Percentiles rank a stretch among this genome's conserved stretches.
Conservation (phyloP, 805 yeast genomes). For the Myxozyma mucilagina region DNA sequence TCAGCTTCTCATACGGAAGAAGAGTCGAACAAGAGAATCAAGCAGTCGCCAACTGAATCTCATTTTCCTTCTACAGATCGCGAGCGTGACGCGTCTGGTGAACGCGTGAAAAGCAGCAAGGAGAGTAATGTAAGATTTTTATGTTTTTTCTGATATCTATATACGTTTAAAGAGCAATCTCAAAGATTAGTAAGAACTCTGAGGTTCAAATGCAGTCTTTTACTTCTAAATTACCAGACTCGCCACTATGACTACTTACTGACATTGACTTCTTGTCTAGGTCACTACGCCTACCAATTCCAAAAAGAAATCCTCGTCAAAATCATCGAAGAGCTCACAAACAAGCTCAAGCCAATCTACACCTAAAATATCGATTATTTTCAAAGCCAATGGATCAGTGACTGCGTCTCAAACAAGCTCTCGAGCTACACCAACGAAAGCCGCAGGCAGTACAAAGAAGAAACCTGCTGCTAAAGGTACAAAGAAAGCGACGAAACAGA, state of each 20-base stretch:
- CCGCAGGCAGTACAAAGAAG: constrained; percentile 5
- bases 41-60: constrained; percentile 1
- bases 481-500: not conserved
- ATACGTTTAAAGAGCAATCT: not conserved
- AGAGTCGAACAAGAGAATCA: constrained; percentile 4
- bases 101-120: not conserved
- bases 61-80: not conserved
- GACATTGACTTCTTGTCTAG: not conserved
- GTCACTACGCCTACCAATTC: not conserved
- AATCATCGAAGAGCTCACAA: not conserved
- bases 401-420: not conserved
- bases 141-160: not conserved
- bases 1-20: not conserved
- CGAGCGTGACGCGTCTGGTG: constrained; percentile 6
- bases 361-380: constrained; percentile 12
- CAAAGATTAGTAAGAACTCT: not conserved
- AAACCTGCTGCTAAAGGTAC: constrained; percentile 3
- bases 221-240: not conserved
- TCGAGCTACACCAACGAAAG: constrained; percentile 1
- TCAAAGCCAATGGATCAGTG: constrained; percentile 6
- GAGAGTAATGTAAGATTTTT: not conserved
- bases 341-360: not conserved
- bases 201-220: not conserved
- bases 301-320: not conserved
- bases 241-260: not conserved